Evolutionary conservation across 441 rosid species (phyloP).

Genomic region (Codiaeum variegatum): DNA sequence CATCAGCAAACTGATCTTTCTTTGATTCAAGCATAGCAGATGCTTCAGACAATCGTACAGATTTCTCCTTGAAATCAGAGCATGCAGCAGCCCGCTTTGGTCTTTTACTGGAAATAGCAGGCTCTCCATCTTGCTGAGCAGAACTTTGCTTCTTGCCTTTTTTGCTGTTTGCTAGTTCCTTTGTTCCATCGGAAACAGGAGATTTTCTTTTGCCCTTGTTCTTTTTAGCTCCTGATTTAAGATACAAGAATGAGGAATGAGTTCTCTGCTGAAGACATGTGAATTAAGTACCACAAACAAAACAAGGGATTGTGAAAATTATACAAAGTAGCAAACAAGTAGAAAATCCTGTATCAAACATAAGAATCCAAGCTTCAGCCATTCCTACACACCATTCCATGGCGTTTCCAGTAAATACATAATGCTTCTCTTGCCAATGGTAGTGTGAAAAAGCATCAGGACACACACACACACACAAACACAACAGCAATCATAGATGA

Average conservation of each 20-base stretch:
- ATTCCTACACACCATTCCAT: background rate
- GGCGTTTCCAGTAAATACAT: background rate
- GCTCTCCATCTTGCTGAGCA: conserved; percentile 11
- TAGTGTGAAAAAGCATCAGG: background rate
- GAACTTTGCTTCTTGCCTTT: conserved; percentile 20
- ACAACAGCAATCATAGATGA: background rate
- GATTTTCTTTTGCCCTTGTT: conserved; percentile 18
- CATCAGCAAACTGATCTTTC: conserved; percentile 36
- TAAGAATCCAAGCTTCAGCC: background rate
- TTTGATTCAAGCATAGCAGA: conserved; percentile 42
- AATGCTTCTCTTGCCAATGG: background rate
- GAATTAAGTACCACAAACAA: background rate
- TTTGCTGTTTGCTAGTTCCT: conserved; percentile 4
- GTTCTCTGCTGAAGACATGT: background rate
- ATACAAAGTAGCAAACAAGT: background rate
- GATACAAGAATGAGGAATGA: background rate
- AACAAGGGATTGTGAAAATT: background rate
- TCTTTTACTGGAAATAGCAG: conserved; percentile 31
- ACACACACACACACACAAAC: background rate
- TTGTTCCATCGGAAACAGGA: conserved; percentile 10
- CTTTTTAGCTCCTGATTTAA: conserved; percentile 19
- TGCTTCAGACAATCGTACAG: conserved; percentile 32
- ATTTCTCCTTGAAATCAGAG: conserved; percentile 46
- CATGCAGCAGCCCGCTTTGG: conserved; percentile 70
- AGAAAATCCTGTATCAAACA: background rate